Evolutionary conservation across 805 yeast genomes (phyloP), one percentile per base, ranked within the genome.

Genomic region (Groenewaldozyma salmanticensis): DNA sequence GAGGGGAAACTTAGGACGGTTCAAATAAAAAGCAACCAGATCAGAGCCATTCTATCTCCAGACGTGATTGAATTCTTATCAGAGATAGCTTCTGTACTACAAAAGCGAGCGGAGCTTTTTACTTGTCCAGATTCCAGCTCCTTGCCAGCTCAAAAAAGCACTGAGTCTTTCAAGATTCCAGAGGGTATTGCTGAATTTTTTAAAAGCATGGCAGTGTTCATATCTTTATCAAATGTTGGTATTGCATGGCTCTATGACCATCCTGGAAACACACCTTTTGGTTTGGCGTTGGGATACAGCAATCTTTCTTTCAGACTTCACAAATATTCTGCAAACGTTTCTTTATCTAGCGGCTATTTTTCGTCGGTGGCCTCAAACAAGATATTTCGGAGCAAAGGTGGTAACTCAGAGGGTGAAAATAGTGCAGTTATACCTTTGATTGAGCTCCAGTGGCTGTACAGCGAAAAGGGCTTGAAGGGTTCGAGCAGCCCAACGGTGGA

Each of bases 211-310:
- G n/a, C n/a, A n/a, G n/a, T n/a, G n/a, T 15, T 15, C 11, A 33
- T 45, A 35, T 20, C 24, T 5, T 11, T 42, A 6, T 33, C 39
- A 17, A 37, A 45, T 22, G 29, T 42, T 16, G 43, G 42, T 4
- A 27, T 81, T 27, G 94, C 95, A 0, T 85, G 95, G 87, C 55
- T 81, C 3, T 81, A 81, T 54, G 77, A 72, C n/a, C 55, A 53
- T 13, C 52, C 53, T 4, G 58, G 57, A 1, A 45, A 53, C 1
- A 68, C 34, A 6, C n/a, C n/a, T n/a, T n/a, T n/a, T n/a, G 20
- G 29, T 7, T 13, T 24, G 11, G 29, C 13, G 7, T 9, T 24
- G 7, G 29, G 29, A 13, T 24, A 24, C 29, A 7, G 29, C 13
- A 13, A 24, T 7, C 29, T 24, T 7, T 24, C 29, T 24, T 24